phyloP scores from a whole-genome alignment of 2,329 filamentous ascomycete genomes.

The Tolypocladium album region DNA sequence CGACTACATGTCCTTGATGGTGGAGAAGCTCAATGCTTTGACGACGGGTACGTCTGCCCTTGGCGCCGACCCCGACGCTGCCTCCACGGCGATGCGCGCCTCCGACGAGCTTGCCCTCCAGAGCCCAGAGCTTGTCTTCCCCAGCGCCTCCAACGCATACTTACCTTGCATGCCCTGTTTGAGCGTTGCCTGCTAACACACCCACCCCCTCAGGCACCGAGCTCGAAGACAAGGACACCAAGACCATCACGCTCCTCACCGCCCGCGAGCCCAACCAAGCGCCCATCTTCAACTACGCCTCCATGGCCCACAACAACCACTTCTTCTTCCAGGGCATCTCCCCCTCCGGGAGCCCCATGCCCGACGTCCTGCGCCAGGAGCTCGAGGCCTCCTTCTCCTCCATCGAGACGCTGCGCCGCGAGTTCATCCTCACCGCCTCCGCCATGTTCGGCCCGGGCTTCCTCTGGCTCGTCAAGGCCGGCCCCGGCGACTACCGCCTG shows the following conservation, averaged over 20 bases:
- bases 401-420: slow-evolving; percentile 67
- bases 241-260: slow-evolving; percentile 61
- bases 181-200: neutral
- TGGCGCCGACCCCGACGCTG: neutral
- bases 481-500: slow-evolving; percentile 47
- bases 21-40: slow-evolving; percentile 66
- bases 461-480: slow-evolving; percentile 76
- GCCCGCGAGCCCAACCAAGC: slow-evolving; percentile 72
- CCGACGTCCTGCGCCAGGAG: slow-evolving; percentile 40
- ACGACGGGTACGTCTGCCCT: slow-evolving; percentile 50
- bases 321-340: slow-evolving; percentile 61
- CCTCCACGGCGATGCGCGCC: neutral
- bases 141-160: neutral
- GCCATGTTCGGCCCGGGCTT: slow-evolving; percentile 97
- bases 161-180: neutral
- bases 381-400: slow-evolving; percentile 69
- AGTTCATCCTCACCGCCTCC: slow-evolving; percentile 70
- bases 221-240: slow-evolving; percentile 48
- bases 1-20: slow-evolving; percentile 65
- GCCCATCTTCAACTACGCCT: slow-evolving; percentile 87
- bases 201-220: slow-evolving; percentile 41
- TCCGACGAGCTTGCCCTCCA: neutral
- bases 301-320: slow-evolving; percentile 86
- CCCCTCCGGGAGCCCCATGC: slow-evolving; percentile 39
- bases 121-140: no score